These are phyloP conservation scores for Prunus mume DNA, from an alignment of 306 rosid species.

Conservation along the genomic window DNA sequence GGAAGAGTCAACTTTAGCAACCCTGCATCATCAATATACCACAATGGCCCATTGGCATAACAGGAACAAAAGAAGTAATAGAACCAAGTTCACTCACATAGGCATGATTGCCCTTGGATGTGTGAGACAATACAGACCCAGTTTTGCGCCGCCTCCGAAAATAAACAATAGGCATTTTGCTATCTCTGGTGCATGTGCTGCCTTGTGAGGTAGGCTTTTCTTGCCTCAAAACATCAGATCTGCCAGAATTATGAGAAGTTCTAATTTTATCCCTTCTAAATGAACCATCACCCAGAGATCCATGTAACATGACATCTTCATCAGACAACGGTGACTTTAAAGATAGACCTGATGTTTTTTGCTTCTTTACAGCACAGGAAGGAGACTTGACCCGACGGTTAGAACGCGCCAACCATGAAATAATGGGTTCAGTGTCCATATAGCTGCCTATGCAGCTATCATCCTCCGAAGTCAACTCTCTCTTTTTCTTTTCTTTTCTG, in stretches of 20 bases:
- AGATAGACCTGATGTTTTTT: conserved; percentile 48
- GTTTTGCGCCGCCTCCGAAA: conserved; percentile 59
- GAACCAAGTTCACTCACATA: conserved; percentile 31
- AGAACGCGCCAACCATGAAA: conserved; percentile 83
- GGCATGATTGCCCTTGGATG: conserved; percentile 28
- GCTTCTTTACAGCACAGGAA: conserved; percentile 57
- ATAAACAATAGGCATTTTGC: conserved; percentile 75
- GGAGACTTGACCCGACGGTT: conserved; percentile 59
- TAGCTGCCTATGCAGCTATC: conserved; percentile 51
- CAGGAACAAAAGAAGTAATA: conserved; percentile 22
- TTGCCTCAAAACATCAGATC: conserved; percentile 35
- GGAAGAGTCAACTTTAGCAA: conserved; percentile 38
- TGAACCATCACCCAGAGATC: conserved; percentile 27
- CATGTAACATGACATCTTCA: conserved; percentile 32
- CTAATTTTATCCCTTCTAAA: conserved; percentile 33
- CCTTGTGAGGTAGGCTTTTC: conserved; percentile 43
- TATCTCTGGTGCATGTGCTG: conserved; percentile 33
- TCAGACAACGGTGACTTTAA: conserved; percentile 42
- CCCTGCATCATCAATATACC: conserved; percentile 54
- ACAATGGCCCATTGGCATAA: conserved; percentile 41
- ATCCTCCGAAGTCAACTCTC: conserved; percentile 38
- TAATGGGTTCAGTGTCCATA: conserved; percentile 91
- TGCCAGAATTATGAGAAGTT: conserved; percentile 38
- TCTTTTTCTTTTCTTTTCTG: conserved; percentile 45
- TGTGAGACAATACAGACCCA: conserved; percentile 34